A percentile compares a stretch with the other conserved stretches of the same genome.
These are phyloP conservation scores for Aureobasidium sp. DNA, from an alignment of 2,329 filamentous ascomycete genomes.

Conservation along the genomic window DNA sequence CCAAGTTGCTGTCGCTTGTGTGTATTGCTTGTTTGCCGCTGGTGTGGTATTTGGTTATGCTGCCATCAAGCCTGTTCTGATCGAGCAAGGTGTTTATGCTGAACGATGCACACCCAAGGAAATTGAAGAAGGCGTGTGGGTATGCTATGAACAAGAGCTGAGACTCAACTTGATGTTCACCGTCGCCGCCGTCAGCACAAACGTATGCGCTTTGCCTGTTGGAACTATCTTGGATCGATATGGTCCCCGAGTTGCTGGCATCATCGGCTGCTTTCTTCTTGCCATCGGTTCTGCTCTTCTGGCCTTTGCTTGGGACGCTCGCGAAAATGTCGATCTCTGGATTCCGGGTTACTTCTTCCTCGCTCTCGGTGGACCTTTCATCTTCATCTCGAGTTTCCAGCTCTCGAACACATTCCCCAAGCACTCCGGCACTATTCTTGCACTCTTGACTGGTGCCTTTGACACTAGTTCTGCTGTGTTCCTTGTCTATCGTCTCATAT, in stretches of 20 bases:
- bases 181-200: conserved; percentile 77
- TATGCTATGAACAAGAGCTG: conserved; percentile 54
- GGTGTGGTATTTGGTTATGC: conserved; percentile 81
- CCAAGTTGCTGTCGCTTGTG: conserved; percentile 61
- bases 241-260: conserved; percentile 69
- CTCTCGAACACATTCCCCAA: conserved; percentile 46
- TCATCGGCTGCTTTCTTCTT: conserved; percentile 64
- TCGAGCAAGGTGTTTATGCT: conserved; percentile 63
- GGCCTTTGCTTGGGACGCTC: conserved; percentile 55
- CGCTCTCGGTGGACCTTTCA: conserved; percentile 44
- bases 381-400: conserved; percentile 47
- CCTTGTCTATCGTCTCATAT: conserved; percentile 41
- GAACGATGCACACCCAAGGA: conserved; percentile 54
- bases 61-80: conserved; percentile 73
- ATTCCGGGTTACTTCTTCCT: conserved; percentile 45
- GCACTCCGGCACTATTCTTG: conserved; percentile 43
- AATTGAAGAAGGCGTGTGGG: conserved; percentile 41
- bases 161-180: conserved; percentile 88
- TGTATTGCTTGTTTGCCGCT: conserved; percentile 70
- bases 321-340: conserved; percentile 58
- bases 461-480: conserved; percentile 45
- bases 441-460: conserved; percentile 45
- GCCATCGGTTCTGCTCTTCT: conserved; percentile 64
- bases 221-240: conserved; percentile 78
- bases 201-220: conserved; percentile 77